Percentiles rank a stretch among this genome's conserved stretches.
Conservation (phyloP, 2,329 filamentous ascomycete genomes). For the Cercospora sp. region DNA sequence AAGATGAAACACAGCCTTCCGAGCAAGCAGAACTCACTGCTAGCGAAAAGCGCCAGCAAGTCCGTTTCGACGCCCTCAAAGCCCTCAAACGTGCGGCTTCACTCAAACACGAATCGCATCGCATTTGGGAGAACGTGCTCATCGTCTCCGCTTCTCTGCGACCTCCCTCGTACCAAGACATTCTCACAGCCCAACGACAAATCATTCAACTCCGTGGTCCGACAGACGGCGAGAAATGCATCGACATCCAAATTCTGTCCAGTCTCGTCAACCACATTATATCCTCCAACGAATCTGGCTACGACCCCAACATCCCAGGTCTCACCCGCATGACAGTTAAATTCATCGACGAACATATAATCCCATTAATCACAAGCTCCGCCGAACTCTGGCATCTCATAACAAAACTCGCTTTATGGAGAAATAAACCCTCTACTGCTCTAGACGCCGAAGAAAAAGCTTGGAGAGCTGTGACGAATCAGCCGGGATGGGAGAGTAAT, state of each 20-base stretch:
- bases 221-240: constrained; percentile 68
- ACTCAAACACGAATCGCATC: constrained; percentile 80
- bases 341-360: constrained; percentile 71
- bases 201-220: constrained; percentile 71
- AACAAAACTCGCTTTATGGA: constrained; percentile 71
- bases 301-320: constrained; percentile 48
- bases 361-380: constrained; percentile 80
- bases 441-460: constrained; percentile 85
- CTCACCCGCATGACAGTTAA: constrained; percentile 64
- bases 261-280: constrained; percentile 72
- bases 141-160: constrained; percentile 77
- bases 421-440: constrained; percentile 67
- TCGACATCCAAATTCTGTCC: constrained; percentile 73
- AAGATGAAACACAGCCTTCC: constrained; percentile 30
- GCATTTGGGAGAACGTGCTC: constrained; percentile 96
- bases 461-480: constrained; percentile 70
- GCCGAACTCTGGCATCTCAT: constrained; percentile 76
- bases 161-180: constrained; percentile 72
- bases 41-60: constrained; percentile 51
- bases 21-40: constrained; percentile 1
- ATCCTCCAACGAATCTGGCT: constrained; percentile 46
- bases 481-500: constrained; percentile 57
- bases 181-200: constrained; percentile 71
- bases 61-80: constrained; percentile 72
- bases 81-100: constrained; percentile 86